Percentiles rank a stretch among this genome's conserved stretches.
Evolutionary conservation across 1,139 yeast genomes (phyloP).

Genomic region (Kurtzmaniella quercitrusa): DNA sequence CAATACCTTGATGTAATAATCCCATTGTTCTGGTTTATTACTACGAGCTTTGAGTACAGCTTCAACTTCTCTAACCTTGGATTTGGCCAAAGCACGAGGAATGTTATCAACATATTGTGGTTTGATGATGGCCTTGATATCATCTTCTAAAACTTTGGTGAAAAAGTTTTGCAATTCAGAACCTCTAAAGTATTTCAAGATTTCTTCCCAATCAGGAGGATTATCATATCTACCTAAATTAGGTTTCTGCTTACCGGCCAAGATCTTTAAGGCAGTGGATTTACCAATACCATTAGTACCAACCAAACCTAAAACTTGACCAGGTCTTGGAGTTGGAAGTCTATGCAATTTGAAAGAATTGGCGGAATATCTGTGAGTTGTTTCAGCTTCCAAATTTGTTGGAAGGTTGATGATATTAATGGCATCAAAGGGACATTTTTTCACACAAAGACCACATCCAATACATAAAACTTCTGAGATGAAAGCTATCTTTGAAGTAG

Average conservation of each 20-base stretch:
- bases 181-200: constrained; percentile 87
- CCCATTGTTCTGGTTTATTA: constrained; percentile 60
- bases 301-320: constrained; percentile 94
- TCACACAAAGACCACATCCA: constrained; percentile 99
- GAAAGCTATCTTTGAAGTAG: constrained; percentile 87
- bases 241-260: constrained; percentile 98
- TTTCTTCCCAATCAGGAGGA: constrained; percentile 98
- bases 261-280: constrained; percentile 93
- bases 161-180: constrained; percentile 95
- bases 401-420: constrained; percentile 93
- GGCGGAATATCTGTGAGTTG: constrained; percentile 96
- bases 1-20: constrained; percentile 60
- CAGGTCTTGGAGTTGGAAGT: constrained; percentile 97
- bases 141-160: constrained; percentile 88
- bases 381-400: constrained; percentile 86
- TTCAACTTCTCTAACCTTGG: constrained; percentile 84
- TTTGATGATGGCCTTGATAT: constrained; percentile 90
- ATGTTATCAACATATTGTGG: constrained; percentile 98
- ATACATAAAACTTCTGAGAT: constrained; percentile 94
- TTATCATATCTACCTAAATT: constrained; percentile 89
- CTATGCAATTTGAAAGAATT: constrained; percentile 96
- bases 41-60: constrained; percentile 71
- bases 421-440: constrained; percentile 97
- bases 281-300: constrained; percentile 99
- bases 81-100: constrained; percentile 87